Percentiles rank a stretch among this genome's conserved stretches.
These are phyloP conservation scores for Schwanniomyces polymorphus DNA, from an alignment of 805 yeast species.

Conservation along the genomic window DNA sequence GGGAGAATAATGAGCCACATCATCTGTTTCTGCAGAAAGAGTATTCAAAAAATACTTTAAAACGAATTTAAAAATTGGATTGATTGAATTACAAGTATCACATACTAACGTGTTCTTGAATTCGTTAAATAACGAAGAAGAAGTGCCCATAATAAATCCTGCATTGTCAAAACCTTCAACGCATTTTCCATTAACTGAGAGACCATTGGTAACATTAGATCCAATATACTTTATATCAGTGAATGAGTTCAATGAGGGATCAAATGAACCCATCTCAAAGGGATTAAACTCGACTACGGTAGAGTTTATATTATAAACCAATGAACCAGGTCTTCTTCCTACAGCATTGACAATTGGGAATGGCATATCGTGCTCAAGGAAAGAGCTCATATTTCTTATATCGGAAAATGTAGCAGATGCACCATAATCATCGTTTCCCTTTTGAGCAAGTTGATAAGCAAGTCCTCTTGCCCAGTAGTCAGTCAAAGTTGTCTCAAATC, in stretches of 20 bases:
- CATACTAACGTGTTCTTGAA: slow-evolving; percentile 36
- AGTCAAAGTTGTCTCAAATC: slow-evolving; percentile 64
- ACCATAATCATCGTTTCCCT: slow-evolving; percentile 21
- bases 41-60: slow-evolving; percentile 21
- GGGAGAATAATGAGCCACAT: slow-evolving; percentile 35
- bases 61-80: slow-evolving; percentile 22
- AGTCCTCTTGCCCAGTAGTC: slow-evolving; percentile 82
- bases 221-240: slow-evolving; percentile 39
- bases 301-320: slow-evolving; percentile 31
- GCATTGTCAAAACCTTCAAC: slow-evolving; percentile 39
- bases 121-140: slow-evolving; percentile 39
- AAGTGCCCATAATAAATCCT: slow-evolving; percentile 38
- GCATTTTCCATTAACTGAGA: slow-evolving; percentile 24
- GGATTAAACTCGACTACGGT: slow-evolving; percentile 43
- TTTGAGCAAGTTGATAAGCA: slow-evolving; percentile 60
- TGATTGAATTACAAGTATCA: slow-evolving; percentile 26
- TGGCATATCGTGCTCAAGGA: slow-evolving; percentile 39
- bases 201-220: slow-evolving; percentile 31
- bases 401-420: slow-evolving; percentile 33
- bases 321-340: slow-evolving; percentile 34
- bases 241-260: slow-evolving; percentile 37
- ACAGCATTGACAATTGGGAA: slow-evolving; percentile 38
- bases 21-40: slow-evolving; percentile 24
- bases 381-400: slow-evolving; percentile 23
- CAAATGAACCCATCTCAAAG: slow-evolving; percentile 43